Evolutionary conservation across 2,329 filamentous ascomycete genomes (phyloP).

Genomic region (Xylaria sp.): DNA sequence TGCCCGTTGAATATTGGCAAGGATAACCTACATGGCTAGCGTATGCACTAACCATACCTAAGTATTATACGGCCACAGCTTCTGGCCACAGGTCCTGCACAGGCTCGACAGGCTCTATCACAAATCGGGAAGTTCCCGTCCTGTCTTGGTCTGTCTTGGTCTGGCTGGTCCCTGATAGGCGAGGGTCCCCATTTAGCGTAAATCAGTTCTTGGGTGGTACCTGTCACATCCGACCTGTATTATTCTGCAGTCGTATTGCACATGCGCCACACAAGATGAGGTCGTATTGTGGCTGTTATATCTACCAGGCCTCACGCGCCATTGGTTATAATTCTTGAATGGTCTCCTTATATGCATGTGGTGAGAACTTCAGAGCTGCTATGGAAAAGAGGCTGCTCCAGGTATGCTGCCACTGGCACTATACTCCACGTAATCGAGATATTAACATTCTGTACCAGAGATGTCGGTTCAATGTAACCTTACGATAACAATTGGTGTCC

Average conservation of each 20-base stretch:
- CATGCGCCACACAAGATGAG: constrained; percentile 26
- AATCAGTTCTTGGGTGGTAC: not conserved
- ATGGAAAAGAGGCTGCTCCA: constrained; percentile 5
- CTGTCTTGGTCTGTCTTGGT: not conserved
- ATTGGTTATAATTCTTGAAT: constrained; percentile 4
- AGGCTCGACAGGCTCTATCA: too few relatives aligned
- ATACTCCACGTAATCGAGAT: constrained; percentile 16
- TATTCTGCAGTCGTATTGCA: constrained; percentile 5
- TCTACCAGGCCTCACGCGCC: not conserved
- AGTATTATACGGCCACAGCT: not conserved
- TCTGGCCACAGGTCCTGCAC: too few relatives aligned
- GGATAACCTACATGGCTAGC: not conserved
- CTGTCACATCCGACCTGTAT: constrained; percentile 11
- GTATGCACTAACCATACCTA: too few relatives aligned
- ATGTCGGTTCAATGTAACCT: constrained; percentile 14
- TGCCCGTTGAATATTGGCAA: not conserved
- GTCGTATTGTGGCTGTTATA: constrained; percentile 32
- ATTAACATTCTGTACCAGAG: not conserved
- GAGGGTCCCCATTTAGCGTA: constrained; percentile 1
- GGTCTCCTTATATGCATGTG: constrained; percentile 16
- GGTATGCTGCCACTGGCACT: constrained; percentile 3
- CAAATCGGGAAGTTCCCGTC: constrained; percentile 22
- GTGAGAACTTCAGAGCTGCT: constrained; percentile 12
- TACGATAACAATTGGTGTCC: constrained; percentile 10
- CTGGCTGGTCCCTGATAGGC: constrained; percentile 15